Base-by-base conservation (phyloP, 192 early-diverging fungal species). In the Backusella westeae region DNA sequence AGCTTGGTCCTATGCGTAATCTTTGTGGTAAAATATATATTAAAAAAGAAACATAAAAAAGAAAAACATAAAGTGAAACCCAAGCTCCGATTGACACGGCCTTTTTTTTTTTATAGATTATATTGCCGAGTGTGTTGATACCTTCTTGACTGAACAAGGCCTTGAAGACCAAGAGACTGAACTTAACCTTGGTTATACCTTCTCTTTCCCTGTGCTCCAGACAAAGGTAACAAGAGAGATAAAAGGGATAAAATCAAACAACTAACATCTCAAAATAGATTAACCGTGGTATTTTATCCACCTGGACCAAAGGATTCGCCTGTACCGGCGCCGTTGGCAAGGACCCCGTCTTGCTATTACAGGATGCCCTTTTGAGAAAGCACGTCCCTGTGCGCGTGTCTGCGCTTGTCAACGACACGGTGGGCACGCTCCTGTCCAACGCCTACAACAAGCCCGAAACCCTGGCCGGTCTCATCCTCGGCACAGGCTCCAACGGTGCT, bases 381-480 rank as follows among this genome's bases (percentile, higher is more conserved):
- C 84, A 89, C 66, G 76, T 96, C 19, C 91, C 94, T 38, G 93
- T 98, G 42, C 84, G 90, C 66, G 91, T 96, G 69, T 85, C 87
- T 49, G 98, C 98, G n/a, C 85, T 98, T 23, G 91, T 99, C 39
- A 99, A 99, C 83, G 96, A 99, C 82, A 99, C 98, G 0, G 96
- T 97, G 5, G 98, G 98, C 35, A 96, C 96, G 0, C 84, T 98
- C 36, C 87, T 97, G 65, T 89, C 94, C 53, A 92, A 96, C 76
- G 94, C 94, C 5, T 98, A 98, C 89, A 77, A 85, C 53, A 80
- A 93, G 70, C 93, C 96, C 14, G 83, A 90, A 35, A 95, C 96
- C 34, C 71, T 90, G 76, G 88, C 96, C 84, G 96, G 95, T 75
- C 90, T 96, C 39, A 99, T 99, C 79, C 85, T 97, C 19, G 98